A percentile compares a stretch with the other conserved stretches of the same genome.
These are phyloP conservation scores for Coniosporium tulheliwenetii DNA, from an alignment of 2,329 filamentous ascomycete species.

Conservation along the genomic window DNA sequence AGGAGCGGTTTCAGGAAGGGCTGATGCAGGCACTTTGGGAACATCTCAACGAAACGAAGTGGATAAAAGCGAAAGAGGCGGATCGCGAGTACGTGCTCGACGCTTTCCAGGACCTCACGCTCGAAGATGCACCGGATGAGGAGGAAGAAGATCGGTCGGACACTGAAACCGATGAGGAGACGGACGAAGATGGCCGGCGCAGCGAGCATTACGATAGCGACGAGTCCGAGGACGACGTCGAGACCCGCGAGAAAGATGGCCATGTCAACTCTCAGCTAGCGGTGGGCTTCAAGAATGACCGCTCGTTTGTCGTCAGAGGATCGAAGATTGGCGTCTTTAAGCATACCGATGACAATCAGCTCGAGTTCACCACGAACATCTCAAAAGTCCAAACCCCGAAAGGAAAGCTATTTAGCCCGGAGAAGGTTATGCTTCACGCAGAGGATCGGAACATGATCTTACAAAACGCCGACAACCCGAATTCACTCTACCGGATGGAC, in stretches of 20 bases:
- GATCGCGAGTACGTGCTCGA: constrained; percentile 91
- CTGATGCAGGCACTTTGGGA: constrained; percentile 96
- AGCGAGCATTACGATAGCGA: constrained; percentile 63
- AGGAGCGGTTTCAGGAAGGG: constrained; percentile 83
- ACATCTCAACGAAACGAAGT: constrained; percentile 84
- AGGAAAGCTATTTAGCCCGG: constrained; percentile 79
- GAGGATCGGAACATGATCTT: constrained; percentile 83
- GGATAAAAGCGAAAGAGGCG: constrained; percentile 80
- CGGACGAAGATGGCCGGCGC: constrained; percentile 45
- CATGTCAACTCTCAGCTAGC: constrained; percentile 88
- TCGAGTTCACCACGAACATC: constrained; percentile 95
- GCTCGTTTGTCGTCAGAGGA: constrained; percentile 91
- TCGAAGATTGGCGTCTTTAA: constrained; percentile 99
- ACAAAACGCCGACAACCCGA: constrained; percentile 68
- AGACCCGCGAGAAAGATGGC: constrained; percentile 52
- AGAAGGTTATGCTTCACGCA: constrained; percentile 91
- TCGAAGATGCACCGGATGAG: constrained; percentile 59
- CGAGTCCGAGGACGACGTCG: constrained; percentile 66
- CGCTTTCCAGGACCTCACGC: constrained; percentile 83
- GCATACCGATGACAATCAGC: constrained; percentile 78
- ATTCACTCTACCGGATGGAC: constrained; percentile 93
- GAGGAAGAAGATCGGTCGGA: constrained; percentile 36
- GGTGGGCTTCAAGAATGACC: constrained; percentile 91
- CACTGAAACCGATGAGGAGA: constrained; percentile 41
- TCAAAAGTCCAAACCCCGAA: constrained; percentile 83